Base-by-base conservation (phyloP, 2,329 filamentous ascomycete genomes). In the Chaetothyriales sp. region DNA sequence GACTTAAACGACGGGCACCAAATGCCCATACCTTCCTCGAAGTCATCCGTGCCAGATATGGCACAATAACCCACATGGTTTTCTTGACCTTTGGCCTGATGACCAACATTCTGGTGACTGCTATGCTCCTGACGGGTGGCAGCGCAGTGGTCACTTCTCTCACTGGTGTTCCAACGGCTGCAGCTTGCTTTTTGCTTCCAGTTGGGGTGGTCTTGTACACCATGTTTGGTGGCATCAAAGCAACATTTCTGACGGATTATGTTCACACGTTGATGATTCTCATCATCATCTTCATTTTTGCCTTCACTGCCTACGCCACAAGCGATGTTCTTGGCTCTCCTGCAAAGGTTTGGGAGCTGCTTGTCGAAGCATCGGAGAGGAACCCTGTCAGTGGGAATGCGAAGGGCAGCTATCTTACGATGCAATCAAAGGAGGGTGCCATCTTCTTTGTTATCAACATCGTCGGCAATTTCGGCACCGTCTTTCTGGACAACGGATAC, bases 381-480 rank as follows among this genome's bases (percentile, higher is more conserved):
- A 84, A 92, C 58, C 88, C 88, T 0, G 83, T 94, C 1, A 75
- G 77, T 0, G 87, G 88, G 7, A 95, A 95, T 64, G 75, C 80
- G 0, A 76, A 80, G 6, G 88, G 88, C 12, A 87, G 82, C 61
- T 95, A 94, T 59, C 70, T 95, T 15, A 95, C 88, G 0, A 93
- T 95, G 87, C 73, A 77, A 51, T 87, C 83, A 1, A 78, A 77
- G 52, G 81, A 90, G 60, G 88, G 88, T 4, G 85, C 79, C 43
- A 85, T 92, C 51, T 94, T 94, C 73, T 94, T 94, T 66, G 80
- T 93, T 39, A 93, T 93, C 68, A 93, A 93, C 67, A 82, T 86
- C 46, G 83, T 89, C 36, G 86, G 86, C 43, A 89, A 89, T 67
- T 92, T 90, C 52, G 58, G 73, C 5, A 88, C 84, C 1, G 85